These are phyloP conservation scores for Myxozyma vanderwaltii DNA, from an alignment of 805 yeast genomes.

Conservation along the genomic window DNA sequence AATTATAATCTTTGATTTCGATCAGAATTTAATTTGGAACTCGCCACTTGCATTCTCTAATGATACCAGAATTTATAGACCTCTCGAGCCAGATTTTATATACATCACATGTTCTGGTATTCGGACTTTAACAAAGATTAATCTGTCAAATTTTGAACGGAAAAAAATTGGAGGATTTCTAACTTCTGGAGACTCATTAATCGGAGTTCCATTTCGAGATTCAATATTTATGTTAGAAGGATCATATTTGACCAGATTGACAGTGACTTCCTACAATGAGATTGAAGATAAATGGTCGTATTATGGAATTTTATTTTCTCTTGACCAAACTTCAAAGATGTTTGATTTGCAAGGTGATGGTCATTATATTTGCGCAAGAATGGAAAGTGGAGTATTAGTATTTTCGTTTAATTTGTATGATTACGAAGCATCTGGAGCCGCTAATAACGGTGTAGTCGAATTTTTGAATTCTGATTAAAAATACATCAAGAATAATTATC, in stretches of 20 bases:
- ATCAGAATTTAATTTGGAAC: slow-evolving; percentile 23
- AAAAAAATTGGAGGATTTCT: slow-evolving; percentile 26
- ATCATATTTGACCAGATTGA: slow-evolving; percentile 31
- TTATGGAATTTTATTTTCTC: slow-evolving; percentile 30
- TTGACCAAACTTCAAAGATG: slow-evolving; percentile 33
- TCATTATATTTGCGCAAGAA: slow-evolving; percentile 33
- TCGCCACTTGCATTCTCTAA: slow-evolving; percentile 14
- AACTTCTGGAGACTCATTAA: slow-evolving; percentile 31
- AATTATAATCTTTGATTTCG: slow-evolving; percentile 24
- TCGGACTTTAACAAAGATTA: slow-evolving; percentile 26
- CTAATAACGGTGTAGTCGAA: slow-evolving; percentile 13
- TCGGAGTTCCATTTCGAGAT: slow-evolving; percentile 34
- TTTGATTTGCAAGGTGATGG: slow-evolving; percentile 34
- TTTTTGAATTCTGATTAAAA: background rate
- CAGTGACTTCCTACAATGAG: slow-evolving; percentile 24
- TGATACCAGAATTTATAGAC: slow-evolving; percentile 25
- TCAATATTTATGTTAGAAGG: slow-evolving; percentile 34
- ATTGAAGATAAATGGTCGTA: slow-evolving; percentile 31
- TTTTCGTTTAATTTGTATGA: slow-evolving; percentile 33
- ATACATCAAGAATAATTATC: background rate
- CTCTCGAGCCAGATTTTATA: slow-evolving; percentile 21
- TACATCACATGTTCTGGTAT: slow-evolving; percentile 33
- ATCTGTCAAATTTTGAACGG: slow-evolving; percentile 13
- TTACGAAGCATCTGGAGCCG: slow-evolving; percentile 19
- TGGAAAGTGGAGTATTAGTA: slow-evolving; percentile 31